These are phyloP conservation scores for Orychophragmus violaceus DNA, from an alignment of 345 rosid genomes.

Conservation along the genomic window DNA sequence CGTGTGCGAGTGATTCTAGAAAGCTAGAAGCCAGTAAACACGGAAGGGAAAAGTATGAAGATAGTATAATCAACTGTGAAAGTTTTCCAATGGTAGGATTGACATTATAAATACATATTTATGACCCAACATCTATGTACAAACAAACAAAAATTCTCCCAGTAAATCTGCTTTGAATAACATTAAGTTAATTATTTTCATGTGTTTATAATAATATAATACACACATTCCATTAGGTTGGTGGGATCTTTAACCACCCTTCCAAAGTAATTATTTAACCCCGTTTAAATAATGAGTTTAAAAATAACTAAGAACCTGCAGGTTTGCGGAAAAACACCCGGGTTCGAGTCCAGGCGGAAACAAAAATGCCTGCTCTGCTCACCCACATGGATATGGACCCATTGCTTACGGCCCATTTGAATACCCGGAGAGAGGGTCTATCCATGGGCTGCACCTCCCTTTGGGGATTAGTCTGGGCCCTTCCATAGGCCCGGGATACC, in stretches of 20 bases:
- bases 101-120: slow-evolving; percentile 14
- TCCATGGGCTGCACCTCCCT: too few relatives aligned
- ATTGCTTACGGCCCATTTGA: too few relatives aligned
- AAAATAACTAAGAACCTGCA: neutral
- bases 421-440: too few relatives aligned
- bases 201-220: neutral
- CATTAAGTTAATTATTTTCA: neutral
- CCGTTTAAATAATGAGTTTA: neutral
- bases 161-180: slow-evolving; percentile 10
- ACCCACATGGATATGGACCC: too few relatives aligned
- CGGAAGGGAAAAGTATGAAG: slow-evolving; percentile 12
- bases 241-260: slow-evolving; percentile 33
- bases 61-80: neutral
- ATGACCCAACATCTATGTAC: neutral
- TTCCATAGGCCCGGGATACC: too few relatives aligned
- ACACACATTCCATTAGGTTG: slow-evolving; percentile 27
- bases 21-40: slow-evolving; percentile 10
- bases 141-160: neutral
- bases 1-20: slow-evolving; percentile 25
- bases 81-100: slow-evolving; percentile 25
- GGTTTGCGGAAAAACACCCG: too few relatives aligned
- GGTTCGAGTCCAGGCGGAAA: too few relatives aligned
- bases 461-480: too few relatives aligned
- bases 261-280: slow-evolving; percentile 18
- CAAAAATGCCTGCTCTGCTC: too few relatives aligned